Conservation (phyloP, 2,329 filamentous ascomycete species). For the Paracamarosporium sp. region DNA sequence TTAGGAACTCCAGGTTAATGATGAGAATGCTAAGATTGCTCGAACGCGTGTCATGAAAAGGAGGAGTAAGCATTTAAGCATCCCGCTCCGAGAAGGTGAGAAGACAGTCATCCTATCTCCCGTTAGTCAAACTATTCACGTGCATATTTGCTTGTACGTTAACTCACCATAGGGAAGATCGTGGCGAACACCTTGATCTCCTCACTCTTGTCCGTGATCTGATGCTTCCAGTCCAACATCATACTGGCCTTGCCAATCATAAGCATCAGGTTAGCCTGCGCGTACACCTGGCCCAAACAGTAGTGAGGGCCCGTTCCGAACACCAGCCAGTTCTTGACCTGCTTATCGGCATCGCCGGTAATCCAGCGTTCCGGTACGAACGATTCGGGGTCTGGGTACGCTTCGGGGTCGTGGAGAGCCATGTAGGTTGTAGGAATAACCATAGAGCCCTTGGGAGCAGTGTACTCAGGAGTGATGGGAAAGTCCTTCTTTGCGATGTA, state of each 20-base stretch:
- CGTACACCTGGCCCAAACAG: conserved; percentile 93
- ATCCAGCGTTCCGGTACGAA: conserved; percentile 68
- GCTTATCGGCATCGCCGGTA: conserved; percentile 84
- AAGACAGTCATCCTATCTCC: conserved; percentile 77
- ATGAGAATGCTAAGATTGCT: conserved; percentile 36
- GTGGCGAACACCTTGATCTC: conserved; percentile 98
- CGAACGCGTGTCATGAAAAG: conserved; percentile 25
- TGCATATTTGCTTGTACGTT: not conserved
- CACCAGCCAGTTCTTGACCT: conserved; percentile 95
- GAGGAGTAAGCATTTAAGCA: conserved; percentile 23
- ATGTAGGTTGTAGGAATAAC: conserved; percentile 90
- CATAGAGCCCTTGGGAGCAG: conserved; percentile 95
- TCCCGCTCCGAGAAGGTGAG: conserved; percentile 67
- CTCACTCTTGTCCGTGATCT: conserved; percentile 82
- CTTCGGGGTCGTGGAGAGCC: conserved; percentile 88
- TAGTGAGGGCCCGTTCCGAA: conserved; percentile 97
- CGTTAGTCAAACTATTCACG: conserved; percentile 22
- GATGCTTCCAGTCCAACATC: conserved; percentile 87
- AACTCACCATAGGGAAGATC: conserved; percentile 90
- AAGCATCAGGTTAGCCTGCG: conserved; percentile 83
- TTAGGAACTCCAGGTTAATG: conserved; percentile 23
- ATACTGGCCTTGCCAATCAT: conserved; percentile 91
- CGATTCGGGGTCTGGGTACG: conserved; percentile 84
- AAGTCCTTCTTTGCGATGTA: conserved; percentile 95
- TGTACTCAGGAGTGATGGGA: conserved; percentile 86